phyloP scores from a whole-genome alignment of 257 asterid species.

The Penstemon davidsonii region DNA sequence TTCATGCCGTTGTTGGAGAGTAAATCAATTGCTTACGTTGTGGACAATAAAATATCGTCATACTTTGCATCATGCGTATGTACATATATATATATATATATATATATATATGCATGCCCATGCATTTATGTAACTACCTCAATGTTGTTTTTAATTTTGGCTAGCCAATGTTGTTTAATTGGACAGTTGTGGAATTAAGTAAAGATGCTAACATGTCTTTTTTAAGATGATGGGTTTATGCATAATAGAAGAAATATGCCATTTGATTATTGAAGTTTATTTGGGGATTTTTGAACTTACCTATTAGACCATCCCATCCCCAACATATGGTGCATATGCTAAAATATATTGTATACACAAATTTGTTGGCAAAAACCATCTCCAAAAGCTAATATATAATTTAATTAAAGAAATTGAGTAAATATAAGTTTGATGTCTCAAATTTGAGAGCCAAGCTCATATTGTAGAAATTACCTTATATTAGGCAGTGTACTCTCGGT shows the following conservation, averaged over 20 bases:
- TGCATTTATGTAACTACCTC: slow-evolving; percentile 26
- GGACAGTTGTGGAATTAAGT: neutral
- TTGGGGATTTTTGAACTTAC: too few relatives aligned
- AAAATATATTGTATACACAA: too few relatives aligned
- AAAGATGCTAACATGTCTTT: neutral
- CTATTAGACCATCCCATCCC: too few relatives aligned
- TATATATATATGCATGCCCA: neutral
- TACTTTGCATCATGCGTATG: slow-evolving; percentile 2
- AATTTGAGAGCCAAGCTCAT: too few relatives aligned
- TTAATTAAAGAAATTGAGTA: too few relatives aligned
- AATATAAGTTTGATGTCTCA: too few relatives aligned
- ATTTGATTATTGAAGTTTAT: too few relatives aligned
- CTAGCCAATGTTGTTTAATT: neutral
- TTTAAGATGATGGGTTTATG: neutral
- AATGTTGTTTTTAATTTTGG: neutral
- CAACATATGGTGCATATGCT: too few relatives aligned
- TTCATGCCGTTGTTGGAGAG: slow-evolving; percentile 4
- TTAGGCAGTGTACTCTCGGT: too few relatives aligned
- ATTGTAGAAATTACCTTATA: too few relatives aligned
- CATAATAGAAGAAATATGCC: neutral
- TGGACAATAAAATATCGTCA: neutral
- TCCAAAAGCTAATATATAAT: too few relatives aligned
- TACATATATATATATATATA: neutral
- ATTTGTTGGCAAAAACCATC: too few relatives aligned
- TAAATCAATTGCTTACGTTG: slow-evolving; percentile 17